Evolutionary conservation across 257 asterid genomes (phyloP).

Genomic region (Verbena officinalis): DNA sequence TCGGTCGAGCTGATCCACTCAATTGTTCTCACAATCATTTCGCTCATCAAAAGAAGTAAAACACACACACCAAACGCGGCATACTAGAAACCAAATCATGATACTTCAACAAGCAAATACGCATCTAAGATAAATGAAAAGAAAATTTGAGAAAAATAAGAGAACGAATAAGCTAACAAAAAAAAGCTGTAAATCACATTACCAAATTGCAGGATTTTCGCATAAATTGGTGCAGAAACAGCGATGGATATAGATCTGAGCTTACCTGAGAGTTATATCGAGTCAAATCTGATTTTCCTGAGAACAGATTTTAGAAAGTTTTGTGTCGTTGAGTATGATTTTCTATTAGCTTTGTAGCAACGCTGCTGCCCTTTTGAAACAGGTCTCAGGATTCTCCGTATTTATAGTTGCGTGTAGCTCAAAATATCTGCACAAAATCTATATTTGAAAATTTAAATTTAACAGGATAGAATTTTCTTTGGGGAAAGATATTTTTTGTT

Average conservation of each 20-base stretch:
- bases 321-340: not conserved
- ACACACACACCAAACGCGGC: not conserved
- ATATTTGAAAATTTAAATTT: not conserved
- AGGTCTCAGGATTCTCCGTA: not conserved
- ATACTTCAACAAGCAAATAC: conserved; percentile 23
- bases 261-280: conserved; percentile 24
- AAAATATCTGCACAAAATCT: not conserved
- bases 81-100: conserved; percentile 14
- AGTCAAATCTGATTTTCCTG: not conserved
- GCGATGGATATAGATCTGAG: conserved; percentile 22
- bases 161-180: not conserved
- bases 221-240: conserved; percentile 18
- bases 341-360: conserved; percentile 24
- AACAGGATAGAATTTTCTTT: too few relatives aligned
- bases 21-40: conserved; percentile 5
- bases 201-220: not conserved
- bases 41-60: not conserved
- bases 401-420: not conserved
- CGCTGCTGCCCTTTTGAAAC: conserved; percentile 21
- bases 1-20: conserved; percentile 19
- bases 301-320: not conserved
- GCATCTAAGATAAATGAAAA: not conserved
- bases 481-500: too few relatives aligned
- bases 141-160: not conserved
- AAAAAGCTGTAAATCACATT: conserved; percentile 3